Evolutionary conservation across 2,329 filamentous ascomycete genomes (phyloP).

Genomic region (Falciphora oryzae): DNA sequence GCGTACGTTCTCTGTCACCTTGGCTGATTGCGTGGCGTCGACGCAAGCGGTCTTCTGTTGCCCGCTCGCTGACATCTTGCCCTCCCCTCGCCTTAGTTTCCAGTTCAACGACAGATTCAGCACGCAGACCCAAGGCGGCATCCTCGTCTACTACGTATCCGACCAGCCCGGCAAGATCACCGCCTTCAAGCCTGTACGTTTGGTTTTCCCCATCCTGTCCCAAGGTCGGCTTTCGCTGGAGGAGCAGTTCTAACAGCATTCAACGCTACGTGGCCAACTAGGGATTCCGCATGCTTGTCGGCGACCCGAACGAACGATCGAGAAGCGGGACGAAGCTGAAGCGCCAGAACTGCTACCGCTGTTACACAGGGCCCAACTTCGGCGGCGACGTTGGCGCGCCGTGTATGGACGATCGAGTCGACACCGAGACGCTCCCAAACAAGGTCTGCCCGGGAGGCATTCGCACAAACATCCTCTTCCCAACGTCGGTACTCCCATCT

Average conservation of each 20-base stretch:
- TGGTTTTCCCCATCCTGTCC: conserved; percentile 7
- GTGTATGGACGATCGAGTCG: conserved; percentile 36
- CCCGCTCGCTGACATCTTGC: conserved; percentile 11
- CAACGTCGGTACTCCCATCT: conserved; percentile 48
- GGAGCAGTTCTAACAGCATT: conserved; percentile 31
- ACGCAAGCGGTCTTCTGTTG: neutral
- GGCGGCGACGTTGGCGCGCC: conserved; percentile 37
- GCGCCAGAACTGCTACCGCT: conserved; percentile 37
- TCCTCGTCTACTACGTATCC: conserved; percentile 41
- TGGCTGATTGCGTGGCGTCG: neutral
- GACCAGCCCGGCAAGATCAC: conserved; percentile 36
- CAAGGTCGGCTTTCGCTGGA: conserved; percentile 25
- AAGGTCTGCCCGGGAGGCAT: conserved; percentile 38
- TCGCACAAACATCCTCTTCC: conserved; percentile 40
- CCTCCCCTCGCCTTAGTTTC: conserved; percentile 18
- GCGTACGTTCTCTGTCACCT: neutral
- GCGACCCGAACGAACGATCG: conserved; percentile 32
- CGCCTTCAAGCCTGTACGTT: conserved; percentile 47
- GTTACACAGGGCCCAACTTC: conserved; percentile 39
- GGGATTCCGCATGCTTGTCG: conserved; percentile 44
- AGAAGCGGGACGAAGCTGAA: conserved; percentile 24
- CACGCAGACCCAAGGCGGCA: conserved; percentile 34
- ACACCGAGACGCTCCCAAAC: conserved; percentile 32
- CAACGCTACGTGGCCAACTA: conserved; percentile 24
- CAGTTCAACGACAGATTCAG: conserved; percentile 37